Conservation (phyloP, 306 rosid species). For the Cucumis sativus region DNA sequence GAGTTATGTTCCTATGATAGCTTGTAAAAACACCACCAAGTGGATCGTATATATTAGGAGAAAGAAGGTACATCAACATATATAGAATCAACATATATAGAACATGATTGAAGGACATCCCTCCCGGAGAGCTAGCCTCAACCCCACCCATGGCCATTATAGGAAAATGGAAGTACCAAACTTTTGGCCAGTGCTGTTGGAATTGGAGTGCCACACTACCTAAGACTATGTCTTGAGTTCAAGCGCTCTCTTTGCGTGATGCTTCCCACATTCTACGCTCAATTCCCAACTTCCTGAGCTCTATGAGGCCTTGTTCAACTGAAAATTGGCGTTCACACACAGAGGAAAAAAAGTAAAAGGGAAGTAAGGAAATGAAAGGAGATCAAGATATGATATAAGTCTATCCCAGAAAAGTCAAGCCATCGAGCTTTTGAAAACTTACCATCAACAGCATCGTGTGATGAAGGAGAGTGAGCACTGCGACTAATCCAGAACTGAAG, state of each 20-base stretch:
- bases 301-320: slow-evolving; percentile 86
- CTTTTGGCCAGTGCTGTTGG: background rate
- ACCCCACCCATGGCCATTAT: background rate
- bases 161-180: background rate
- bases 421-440: background rate
- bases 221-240: background rate
- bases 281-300: slow-evolving; percentile 76
- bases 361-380: background rate
- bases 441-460: slow-evolving; percentile 96
- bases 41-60: background rate
- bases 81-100: background rate
- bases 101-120: background rate
- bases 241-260: slow-evolving; percentile 49
- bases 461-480: slow-evolving; percentile 68
- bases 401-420: background rate
- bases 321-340: slow-evolving; percentile 15
- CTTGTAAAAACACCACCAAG: background rate
- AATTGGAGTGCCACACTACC: background rate
- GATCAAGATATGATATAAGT: background rate
- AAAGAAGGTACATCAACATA: background rate
- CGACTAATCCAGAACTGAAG: slow-evolving; percentile 90
- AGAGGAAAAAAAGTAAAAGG: background rate
- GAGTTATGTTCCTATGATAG: background rate
- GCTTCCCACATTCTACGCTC: slow-evolving; percentile 93
- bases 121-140: background rate